Evolutionary conservation across 1,284 basidiomycete species (phyloP).

Genomic region (Irpex sp.): DNA sequence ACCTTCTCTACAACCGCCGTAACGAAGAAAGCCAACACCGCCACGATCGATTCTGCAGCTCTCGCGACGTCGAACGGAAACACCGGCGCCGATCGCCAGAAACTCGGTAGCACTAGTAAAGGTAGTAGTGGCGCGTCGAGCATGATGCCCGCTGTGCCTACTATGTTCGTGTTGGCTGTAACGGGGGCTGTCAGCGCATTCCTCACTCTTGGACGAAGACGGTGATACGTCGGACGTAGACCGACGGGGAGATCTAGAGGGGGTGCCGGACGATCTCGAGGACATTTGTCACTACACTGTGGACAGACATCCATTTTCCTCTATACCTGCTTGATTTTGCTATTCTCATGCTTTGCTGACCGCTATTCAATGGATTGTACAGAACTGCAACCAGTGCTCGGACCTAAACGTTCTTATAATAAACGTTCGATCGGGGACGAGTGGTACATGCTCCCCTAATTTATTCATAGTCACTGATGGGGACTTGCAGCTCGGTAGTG

Average conservation of each 20-base stretch:
- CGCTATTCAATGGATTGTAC: not conserved
- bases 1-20: conserved; percentile 38
- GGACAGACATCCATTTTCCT: not conserved
- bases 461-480: not conserved
- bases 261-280: not conserved
- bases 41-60: conserved; percentile 26
- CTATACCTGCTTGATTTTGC: not conserved
- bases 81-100: conserved; percentile 19
- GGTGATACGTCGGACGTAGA: not conserved
- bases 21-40: conserved; percentile 24
- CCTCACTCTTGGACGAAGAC: not conserved
- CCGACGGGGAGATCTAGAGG: not conserved
- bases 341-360: not conserved
- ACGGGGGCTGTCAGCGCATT: not conserved
- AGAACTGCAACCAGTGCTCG: not conserved
- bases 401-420: not conserved
- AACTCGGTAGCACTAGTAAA: conserved; percentile 30
- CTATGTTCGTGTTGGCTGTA: conserved; percentile 10
- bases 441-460: not conserved
- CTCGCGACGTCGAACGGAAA: conserved; percentile 33
- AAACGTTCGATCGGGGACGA: not conserved
- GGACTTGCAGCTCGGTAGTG: too few species aligned
- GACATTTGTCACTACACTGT: not conserved
- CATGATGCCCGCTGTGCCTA: conserved; percentile 14
- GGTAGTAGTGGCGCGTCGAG: conserved; percentile 23